Percentiles rank a stretch among this genome's conserved stretches.
These are phyloP conservation scores for Chernovozyma aurita DNA, from an alignment of 1,139 yeast species.

Conservation along the genomic window DNA sequence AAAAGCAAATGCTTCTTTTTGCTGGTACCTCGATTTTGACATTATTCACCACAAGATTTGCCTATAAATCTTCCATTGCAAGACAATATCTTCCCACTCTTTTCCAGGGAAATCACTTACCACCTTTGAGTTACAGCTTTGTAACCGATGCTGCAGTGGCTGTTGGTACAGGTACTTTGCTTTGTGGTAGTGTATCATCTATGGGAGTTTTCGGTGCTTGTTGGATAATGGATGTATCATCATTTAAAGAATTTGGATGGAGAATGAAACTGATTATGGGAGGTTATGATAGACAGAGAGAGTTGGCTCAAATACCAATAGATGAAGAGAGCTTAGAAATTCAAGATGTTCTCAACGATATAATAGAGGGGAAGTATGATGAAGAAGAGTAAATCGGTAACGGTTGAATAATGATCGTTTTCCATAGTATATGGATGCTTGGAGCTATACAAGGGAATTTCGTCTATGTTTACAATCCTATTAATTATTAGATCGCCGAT, in stretches of 20 bases:
- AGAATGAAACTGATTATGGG: slow-evolving; percentile 66
- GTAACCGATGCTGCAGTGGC: slow-evolving; percentile 86
- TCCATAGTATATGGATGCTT: too few relatives aligned
- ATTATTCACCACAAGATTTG: slow-evolving; percentile 66
- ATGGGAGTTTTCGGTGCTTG: slow-evolving; percentile 62
- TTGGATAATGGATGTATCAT: slow-evolving; percentile 74
- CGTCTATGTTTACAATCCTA: too few relatives aligned
- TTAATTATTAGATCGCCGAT: too few relatives aligned
- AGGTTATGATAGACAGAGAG: slow-evolving; percentile 54
- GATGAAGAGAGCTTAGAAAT: slow-evolving; percentile 63
- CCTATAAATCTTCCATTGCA: slow-evolving; percentile 67
- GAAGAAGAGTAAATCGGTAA: slow-evolving; percentile 15
- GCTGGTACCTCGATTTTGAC: slow-evolving; percentile 72
- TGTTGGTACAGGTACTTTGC: slow-evolving; percentile 61
- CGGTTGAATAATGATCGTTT: too few relatives aligned
- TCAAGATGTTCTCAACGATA: slow-evolving; percentile 47
- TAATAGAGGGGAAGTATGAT: slow-evolving; percentile 39
- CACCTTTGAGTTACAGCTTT: slow-evolving; percentile 70
- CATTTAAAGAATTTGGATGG: slow-evolving; percentile 65
- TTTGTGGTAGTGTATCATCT: slow-evolving; percentile 13
- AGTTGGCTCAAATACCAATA: slow-evolving; percentile 48
- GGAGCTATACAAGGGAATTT: too few relatives aligned
- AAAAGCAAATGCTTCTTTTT: slow-evolving; percentile 67
- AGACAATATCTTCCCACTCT: slow-evolving; percentile 74
- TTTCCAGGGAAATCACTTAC: slow-evolving; percentile 83